Conservation (phyloP, 345 rosid species). For the Boechera divaricarpa region DNA sequence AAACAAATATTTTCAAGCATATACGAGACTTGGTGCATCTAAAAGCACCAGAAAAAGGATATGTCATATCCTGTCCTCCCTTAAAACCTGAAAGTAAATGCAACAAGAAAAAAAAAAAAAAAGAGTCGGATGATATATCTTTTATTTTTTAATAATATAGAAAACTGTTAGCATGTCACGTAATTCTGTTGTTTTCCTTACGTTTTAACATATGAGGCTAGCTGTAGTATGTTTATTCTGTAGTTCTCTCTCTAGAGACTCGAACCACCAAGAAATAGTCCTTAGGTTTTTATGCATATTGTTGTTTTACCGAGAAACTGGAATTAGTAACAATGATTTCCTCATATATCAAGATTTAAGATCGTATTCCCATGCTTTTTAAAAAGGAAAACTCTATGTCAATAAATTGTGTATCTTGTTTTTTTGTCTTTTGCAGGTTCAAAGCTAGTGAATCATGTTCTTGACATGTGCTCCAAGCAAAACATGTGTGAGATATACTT, state of each 20-base stretch:
- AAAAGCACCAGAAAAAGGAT: too few species aligned
- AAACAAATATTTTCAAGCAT: too few species aligned
- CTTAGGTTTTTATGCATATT: not conserved
- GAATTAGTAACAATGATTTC: not conserved
- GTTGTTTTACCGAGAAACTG: not conserved
- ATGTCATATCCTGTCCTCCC: too few species aligned
- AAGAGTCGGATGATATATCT: too few species aligned
- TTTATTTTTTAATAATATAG: too few species aligned
- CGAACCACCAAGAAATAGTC: not conserved
- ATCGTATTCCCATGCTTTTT: not conserved
- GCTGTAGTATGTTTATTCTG: not conserved
- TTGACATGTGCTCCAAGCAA: conserved; percentile 77
- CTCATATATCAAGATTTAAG: not conserved
- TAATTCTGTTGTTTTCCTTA: not conserved
- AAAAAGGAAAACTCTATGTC: not conserved
- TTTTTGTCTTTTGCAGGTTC: conserved; percentile 64
- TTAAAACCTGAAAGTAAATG: too few species aligned
- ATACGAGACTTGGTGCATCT: too few species aligned
- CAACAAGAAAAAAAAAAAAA: too few species aligned
- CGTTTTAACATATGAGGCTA: not conserved
- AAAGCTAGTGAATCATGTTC: conserved; percentile 82
- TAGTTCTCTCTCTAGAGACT: conserved; percentile 1
- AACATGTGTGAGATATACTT: conserved; percentile 82
- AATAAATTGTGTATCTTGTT: conserved; percentile 4
- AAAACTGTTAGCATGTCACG: too few species aligned